phyloP scores from a whole-genome alignment of 2,329 filamentous ascomycete genomes.

The Fusarium dimerum region DNA sequence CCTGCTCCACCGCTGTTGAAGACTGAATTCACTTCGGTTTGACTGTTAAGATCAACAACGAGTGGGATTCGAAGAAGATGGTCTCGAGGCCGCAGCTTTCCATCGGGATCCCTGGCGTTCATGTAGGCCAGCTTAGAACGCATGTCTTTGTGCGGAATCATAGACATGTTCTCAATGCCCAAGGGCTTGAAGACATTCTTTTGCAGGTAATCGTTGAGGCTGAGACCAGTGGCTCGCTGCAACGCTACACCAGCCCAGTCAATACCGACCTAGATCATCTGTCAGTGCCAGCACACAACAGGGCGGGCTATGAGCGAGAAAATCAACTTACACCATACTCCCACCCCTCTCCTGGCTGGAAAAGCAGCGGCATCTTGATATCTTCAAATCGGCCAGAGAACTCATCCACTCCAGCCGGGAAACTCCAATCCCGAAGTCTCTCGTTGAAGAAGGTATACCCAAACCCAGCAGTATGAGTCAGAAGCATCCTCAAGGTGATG shows the following conservation, averaged over 20 bases:
- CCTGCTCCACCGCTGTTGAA: slow-evolving; percentile 65
- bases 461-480: slow-evolving; percentile 58
- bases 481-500: slow-evolving; percentile 60
- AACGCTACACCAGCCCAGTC: slow-evolving; percentile 57
- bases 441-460: slow-evolving; percentile 58
- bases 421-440: slow-evolving; percentile 46
- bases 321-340: slow-evolving; percentile 54
- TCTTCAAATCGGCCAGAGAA: slow-evolving; percentile 56
- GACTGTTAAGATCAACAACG: slow-evolving; percentile 38
- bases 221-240: slow-evolving; percentile 44
- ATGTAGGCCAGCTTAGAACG: slow-evolving; percentile 56
- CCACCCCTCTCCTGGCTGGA: slow-evolving; percentile 64
- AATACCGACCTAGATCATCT: slow-evolving; percentile 42
- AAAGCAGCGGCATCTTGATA: slow-evolving; percentile 55
- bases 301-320: not conserved
- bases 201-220: slow-evolving; percentile 51
- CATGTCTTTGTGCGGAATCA: slow-evolving; percentile 59
- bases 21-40: slow-evolving; percentile 43
- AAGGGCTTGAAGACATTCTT: slow-evolving; percentile 50
- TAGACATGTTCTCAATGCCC: slow-evolving; percentile 50
- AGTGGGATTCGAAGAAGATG: slow-evolving; percentile 50
- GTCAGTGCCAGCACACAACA: not conserved
- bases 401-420: slow-evolving; percentile 56
- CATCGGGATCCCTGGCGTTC: slow-evolving; percentile 51
- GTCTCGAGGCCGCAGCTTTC: slow-evolving; percentile 43